Evolutionary conservation across 208 protist species (phyloP).

Genomic region (Trypanosoma cruzi): DNA sequence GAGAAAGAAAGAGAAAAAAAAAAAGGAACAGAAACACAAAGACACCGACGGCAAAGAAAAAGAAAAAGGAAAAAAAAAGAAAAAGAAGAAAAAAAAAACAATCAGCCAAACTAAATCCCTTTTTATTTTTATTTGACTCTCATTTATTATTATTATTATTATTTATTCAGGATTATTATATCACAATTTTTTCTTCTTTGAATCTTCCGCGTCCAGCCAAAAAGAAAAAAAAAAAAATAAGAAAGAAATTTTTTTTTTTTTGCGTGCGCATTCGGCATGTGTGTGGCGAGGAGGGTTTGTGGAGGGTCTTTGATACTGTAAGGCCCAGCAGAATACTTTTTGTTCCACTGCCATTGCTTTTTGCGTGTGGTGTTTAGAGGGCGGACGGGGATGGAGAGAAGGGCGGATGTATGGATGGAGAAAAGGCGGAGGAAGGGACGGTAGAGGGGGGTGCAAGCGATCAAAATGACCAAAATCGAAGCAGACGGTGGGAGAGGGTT

Average conservation of each 20-base stretch:
- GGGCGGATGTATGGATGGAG: not conserved
- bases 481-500: not conserved
- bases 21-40: not conserved
- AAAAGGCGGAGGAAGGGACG: not conserved
- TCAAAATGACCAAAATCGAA: not conserved
- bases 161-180: too few species aligned
- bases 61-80: not conserved
- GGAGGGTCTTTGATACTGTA: too few species aligned
- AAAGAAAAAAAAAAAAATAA: too few species aligned
- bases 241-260: too few species aligned
- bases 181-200: too few species aligned
- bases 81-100: not conserved
- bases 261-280: not conserved
- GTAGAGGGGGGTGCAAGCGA: not conserved
- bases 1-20: not conserved
- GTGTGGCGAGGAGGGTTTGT: not conserved
- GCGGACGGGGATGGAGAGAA: not conserved
- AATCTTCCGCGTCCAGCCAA: too few species aligned
- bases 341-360: not conserved
- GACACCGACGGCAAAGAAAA: not conserved
- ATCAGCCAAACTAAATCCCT: not conserved
- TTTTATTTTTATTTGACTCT: too few species aligned
- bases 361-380: not conserved
- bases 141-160: too few species aligned
- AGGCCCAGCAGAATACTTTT: not conserved